Evolutionary conservation across 805 yeast species (phyloP), one percentile per base, ranked within the genome.

Genomic region (Wickerhamomyces rabaulensis): DNA sequence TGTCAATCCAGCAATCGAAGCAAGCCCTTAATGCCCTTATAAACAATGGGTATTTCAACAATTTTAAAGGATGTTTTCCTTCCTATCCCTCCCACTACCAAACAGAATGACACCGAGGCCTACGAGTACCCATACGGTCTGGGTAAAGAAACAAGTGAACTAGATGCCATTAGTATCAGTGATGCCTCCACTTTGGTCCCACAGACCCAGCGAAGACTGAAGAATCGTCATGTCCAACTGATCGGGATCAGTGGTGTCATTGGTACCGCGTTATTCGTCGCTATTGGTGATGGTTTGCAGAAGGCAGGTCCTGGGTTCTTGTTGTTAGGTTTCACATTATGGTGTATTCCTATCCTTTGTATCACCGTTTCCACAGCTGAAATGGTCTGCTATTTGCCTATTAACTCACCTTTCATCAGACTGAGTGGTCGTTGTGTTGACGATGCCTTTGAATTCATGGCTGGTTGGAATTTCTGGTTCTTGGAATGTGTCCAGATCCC

Each of bases 201-300:
- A n/a, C 56, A 54, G 16, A 73, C 78, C 3, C 69, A 69, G 26
- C 64, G 92, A 40, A 71, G 73, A 25, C 68, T 86, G 46, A 67
- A 73, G 50, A 79, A 81, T 44, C 70, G 95, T 48, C 96, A 89
- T 66, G 80, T 87, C 22, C 89, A 86, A 57, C 71, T 87, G 44
- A 80, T 87, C 50, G 85, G 88, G 12, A 82, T 87, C 21, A 89
- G 92, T 17, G 94, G 92, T 44, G 83, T 88, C 36, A 84, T 87
- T 52, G 95, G 95, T 36, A 83, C 92, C 2, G 92, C 87, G 9
- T 67, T 87, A 7, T 87, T 87, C 53, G 89, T 85, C 6, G 76
- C 87, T 22, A 82, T 84, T 46, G 90, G 90, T 13, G 65, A 71
- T 41, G 85, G 80, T 1, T 65, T 87, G 26, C 69, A 74, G 26